Evolutionary conservation across 2,329 filamentous ascomycete genomes (phyloP).

Genomic region (Macrophomina pseudophaseolina): DNA sequence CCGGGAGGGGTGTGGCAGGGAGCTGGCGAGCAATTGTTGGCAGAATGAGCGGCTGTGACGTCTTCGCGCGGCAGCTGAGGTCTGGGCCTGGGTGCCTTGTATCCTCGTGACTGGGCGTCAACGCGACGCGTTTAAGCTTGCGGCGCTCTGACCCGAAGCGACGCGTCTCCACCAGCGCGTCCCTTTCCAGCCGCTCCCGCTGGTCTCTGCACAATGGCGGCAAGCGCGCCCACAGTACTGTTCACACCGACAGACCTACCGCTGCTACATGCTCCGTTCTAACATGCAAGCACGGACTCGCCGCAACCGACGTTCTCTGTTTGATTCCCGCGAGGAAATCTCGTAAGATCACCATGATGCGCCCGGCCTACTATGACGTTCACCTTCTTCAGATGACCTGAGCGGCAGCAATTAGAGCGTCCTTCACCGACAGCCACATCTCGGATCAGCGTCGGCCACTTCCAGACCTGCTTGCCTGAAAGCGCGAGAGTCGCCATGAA

Average conservation of each 20-base stretch:
- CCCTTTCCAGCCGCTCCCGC: no score
- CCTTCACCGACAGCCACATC: constrained; percentile 1
- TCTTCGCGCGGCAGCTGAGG: background rate
- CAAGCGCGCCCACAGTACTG: no score
- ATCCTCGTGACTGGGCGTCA: constrained; percentile 2
- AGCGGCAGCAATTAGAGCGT: background rate
- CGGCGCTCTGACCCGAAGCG: no score
- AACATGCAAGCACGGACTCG: no score
- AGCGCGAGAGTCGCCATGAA: background rate
- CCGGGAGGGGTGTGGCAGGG: background rate
- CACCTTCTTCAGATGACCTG: background rate
- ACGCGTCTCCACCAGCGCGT: no score
- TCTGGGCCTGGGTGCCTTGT: constrained; percentile 7
- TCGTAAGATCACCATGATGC: background rate
- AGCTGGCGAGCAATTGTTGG: constrained; percentile 12
- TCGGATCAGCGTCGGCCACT: background rate
- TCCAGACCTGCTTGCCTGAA: background rate
- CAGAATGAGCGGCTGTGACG: constrained; percentile 10
- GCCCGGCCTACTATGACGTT: background rate
- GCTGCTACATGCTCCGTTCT: no score
- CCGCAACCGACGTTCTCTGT: no score
- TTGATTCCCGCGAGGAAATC: no score
- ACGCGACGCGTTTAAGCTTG: background rate
- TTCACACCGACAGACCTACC: no score
- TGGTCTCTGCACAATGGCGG: no score